Evolutionary conservation across 140 eudicot species (phyloP), one percentile per base, ranked within the genome.

Genomic region (Senecio squalidus): DNA sequence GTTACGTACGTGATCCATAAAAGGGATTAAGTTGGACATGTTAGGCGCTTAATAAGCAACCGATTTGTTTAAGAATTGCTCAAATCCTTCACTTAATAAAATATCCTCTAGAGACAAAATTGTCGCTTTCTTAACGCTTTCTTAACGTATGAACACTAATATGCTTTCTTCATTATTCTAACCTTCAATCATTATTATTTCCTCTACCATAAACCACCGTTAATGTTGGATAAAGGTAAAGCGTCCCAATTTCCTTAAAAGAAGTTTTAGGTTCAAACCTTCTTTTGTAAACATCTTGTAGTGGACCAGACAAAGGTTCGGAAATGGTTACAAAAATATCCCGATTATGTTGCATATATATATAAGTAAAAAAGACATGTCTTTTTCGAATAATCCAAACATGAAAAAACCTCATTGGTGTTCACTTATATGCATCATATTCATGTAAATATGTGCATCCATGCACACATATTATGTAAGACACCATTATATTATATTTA

Each of bases 81-180:
- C 33, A 22, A 28, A 59, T 49, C 55, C 4, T 49, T 59, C 2
- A 6, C 17, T 20, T 28, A 39, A 27, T 59, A 61, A 15, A 51
- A 31, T 45, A 45, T 68, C 36, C 16, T 6, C 43, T 47, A 48
- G 11, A 47, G 52, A 62, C 65, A 53, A 62, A 44, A 17, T 1
- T 24, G 48, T 62, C 44, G 76, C 60, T 44, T 44, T 62, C 60
- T 44, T 30, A 44, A 17, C 44, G 76, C 60, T 44, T 44, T 62
- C 60, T 44, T 30, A 44, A 17, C 3, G 71, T 71, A 71, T 62
- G 66, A 71, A 71, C 71, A 45, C 13, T 56, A 31, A 71, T 62
- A 71, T 71, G 59, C 76, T 62, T 60, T 70, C 31, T 62, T 50
- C 36, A 6, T 5, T 48, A 15, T 8, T 50, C 17, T 50, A 8